Evolutionary conservation across 2,329 filamentous ascomycete species (phyloP).

Genomic region (Truncatella angustata): DNA sequence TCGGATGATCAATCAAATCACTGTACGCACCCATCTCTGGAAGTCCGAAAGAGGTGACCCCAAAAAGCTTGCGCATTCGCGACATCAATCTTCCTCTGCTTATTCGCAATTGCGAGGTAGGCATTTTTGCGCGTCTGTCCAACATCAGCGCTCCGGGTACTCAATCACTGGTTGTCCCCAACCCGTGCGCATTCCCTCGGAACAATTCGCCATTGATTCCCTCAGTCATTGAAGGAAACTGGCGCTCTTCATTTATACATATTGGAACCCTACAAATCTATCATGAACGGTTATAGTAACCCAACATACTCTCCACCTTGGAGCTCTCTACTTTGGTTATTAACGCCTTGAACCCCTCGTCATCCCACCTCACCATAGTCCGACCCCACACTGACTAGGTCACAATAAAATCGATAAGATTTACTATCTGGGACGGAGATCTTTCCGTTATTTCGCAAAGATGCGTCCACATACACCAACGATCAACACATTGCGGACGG

Average conservation of each 20-base stretch:
- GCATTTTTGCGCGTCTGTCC: background rate
- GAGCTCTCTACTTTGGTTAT: constrained; percentile 43
- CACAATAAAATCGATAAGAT: constrained; percentile 23
- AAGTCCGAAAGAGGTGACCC: background rate
- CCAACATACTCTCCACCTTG: constrained; percentile 38
- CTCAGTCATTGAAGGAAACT: constrained; percentile 16
- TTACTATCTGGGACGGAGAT: constrained; percentile 16
- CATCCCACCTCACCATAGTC: constrained; percentile 12
- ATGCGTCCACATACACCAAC: constrained; percentile 30
- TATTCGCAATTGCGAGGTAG: constrained; percentile 5
- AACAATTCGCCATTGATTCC: background rate
- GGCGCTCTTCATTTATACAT: constrained; percentile 25
- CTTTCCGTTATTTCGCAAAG: constrained; percentile 20
- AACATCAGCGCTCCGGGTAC: background rate
- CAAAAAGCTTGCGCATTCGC: background rate
- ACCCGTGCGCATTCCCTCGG: background rate
- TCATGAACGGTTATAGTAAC: constrained; percentile 45
- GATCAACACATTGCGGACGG: constrained; percentile 19
- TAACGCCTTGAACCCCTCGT: constrained; percentile 36
- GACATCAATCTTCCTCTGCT: background rate
- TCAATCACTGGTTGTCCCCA: background rate
- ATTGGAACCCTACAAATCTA: constrained; percentile 32
- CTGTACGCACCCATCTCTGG: background rate
- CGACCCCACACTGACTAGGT: constrained; percentile 15
- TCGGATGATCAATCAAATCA: constrained; percentile 1